Base-by-base conservation (phyloP, 148 eudicot species). In the Camellia japonica region DNA sequence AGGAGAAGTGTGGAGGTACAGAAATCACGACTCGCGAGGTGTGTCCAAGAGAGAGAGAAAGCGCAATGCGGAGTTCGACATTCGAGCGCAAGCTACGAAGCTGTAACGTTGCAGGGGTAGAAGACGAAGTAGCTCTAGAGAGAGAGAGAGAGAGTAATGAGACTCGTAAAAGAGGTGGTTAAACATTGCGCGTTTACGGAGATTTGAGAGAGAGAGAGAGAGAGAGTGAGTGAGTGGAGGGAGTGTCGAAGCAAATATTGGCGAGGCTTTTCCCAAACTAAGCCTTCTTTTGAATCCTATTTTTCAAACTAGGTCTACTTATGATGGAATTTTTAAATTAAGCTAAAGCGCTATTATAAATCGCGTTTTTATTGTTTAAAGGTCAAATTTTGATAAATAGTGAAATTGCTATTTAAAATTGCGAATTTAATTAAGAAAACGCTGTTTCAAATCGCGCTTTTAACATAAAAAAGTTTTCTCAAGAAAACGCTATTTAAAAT, bases 161-260 rank as follows among this genome's bases (percentile, higher is more conserved):
- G 30, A 2, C 4, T 10, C 55, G 0, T 62, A 0, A 13, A 20
- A 59, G 41, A 16, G 6, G 38, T 18, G 10, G 65, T 3, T 59
- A 71, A 61, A 42, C 38, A 41, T 38, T 51, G 23, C 59, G 14
- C 71, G 49, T 0, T 47, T 47, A 4, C 7, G 51, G 51, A 47
- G 51, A 47, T 47, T 7, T 47, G 51, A 47, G 16, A 10, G 18
- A 6, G 14, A 23, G 30, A 23, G 30, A 54, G 62, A 72, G 68
- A 43, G n/a, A n/a, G n/a, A n/a, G n/a, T 63, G 78, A 44, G 78
- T 5, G 58, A 0, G 7, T 3, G 54, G 54, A 3, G 51, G 51
- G 62, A 72, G 77, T 80, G 78, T 80, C 82, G 74, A 78, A 77
- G 82, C 71, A 30, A 66, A 46, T 64, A 71, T 80, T 80, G 83